Evolutionary conservation across 1,284 basidiomycete genomes (phyloP).

Genomic region (Cryptococcus hybrid): DNA sequence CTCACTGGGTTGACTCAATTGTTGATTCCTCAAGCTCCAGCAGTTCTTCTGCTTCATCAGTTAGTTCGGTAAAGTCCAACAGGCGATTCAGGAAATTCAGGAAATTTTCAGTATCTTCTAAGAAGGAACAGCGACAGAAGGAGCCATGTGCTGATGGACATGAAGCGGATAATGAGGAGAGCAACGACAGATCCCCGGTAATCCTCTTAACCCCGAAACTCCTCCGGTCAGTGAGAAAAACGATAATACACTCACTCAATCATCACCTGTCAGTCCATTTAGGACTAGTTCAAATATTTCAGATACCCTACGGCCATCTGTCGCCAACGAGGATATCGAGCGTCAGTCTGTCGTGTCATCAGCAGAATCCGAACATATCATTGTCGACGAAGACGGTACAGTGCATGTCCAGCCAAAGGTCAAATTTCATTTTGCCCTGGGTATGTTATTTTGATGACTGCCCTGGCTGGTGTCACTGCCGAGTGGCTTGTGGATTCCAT

Average conservation of each 20-base stretch:
- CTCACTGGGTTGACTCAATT: slow-evolving; percentile 46
- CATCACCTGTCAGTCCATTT: slow-evolving; percentile 1
- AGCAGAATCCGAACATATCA: background rate
- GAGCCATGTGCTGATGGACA: slow-evolving; percentile 1
- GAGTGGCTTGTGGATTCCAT: slow-evolving; percentile 82
- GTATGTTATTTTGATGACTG: slow-evolving; percentile 39
- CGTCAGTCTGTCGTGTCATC: slow-evolving; percentile 5
- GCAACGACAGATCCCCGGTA: background rate
- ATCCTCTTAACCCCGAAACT: background rate
- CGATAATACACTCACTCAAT: background rate
- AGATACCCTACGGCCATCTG: background rate
- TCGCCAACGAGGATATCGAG: slow-evolving; percentile 4
- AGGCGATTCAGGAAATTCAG: slow-evolving; percentile 13
- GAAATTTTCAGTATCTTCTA: slow-evolving; percentile 18
- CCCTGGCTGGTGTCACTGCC: slow-evolving; percentile 63
- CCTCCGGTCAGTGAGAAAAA: background rate
- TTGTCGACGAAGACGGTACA: slow-evolving; percentile 12
- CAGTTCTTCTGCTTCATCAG: slow-evolving; percentile 24
- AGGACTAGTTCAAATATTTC: background rate
- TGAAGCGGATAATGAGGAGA: slow-evolving; percentile 9
- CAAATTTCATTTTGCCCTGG: slow-evolving; percentile 51
- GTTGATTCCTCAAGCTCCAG: slow-evolving; percentile 33
- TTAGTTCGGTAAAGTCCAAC: slow-evolving; percentile 7
- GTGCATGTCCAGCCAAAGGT: slow-evolving; percentile 46
- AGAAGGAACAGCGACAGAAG: slow-evolving; percentile 4